phyloP scores from a whole-genome alignment of 805 yeast genomes.

The Yueomyces sinensis region DNA sequence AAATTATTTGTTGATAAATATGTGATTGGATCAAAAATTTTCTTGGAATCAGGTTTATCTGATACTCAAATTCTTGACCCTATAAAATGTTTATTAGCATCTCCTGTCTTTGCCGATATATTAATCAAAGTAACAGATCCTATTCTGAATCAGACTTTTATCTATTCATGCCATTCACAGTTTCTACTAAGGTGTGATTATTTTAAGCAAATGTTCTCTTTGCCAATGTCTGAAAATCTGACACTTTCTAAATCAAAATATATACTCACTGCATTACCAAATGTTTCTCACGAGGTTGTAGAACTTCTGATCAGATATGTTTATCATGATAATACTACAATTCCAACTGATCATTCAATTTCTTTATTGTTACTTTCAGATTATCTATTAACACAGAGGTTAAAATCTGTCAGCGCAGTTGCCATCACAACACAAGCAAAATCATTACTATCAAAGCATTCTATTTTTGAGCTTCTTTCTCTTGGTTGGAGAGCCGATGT shows the following conservation, averaged over 20 bases:
- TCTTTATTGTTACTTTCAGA: constrained; percentile 51
- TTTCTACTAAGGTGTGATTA: constrained; percentile 50
- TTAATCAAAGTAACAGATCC: constrained; percentile 26
- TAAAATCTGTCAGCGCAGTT: constrained; percentile 51
- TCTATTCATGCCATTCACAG: constrained; percentile 54
- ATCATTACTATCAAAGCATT: constrained; percentile 19
- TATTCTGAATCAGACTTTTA: constrained; percentile 14
- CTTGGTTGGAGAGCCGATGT: constrained; percentile 58
- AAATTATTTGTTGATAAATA: constrained; percentile 12
- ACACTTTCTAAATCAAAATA: constrained; percentile 1
- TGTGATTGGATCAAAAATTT: constrained; percentile 6
- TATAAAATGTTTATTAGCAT: background rate
- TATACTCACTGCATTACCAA: constrained; percentile 19
- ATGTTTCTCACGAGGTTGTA: constrained; percentile 24
- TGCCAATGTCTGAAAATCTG: constrained; percentile 30
- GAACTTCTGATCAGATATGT: constrained; percentile 41
- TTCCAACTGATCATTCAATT: constrained; percentile 37
- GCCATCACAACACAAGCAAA: constrained; percentile 24
- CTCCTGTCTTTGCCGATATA: constrained; percentile 33
- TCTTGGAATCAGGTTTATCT: background rate
- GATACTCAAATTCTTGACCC: background rate
- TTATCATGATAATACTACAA: constrained; percentile 45
- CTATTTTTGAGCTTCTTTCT: constrained; percentile 43
- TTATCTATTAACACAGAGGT: constrained; percentile 39
- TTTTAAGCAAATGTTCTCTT: constrained; percentile 48